Percentiles rank a stretch among this genome's conserved stretches.
Conservation (phyloP, 1,139 yeast species). For the Lodderomyces orthopsilosis region DNA sequence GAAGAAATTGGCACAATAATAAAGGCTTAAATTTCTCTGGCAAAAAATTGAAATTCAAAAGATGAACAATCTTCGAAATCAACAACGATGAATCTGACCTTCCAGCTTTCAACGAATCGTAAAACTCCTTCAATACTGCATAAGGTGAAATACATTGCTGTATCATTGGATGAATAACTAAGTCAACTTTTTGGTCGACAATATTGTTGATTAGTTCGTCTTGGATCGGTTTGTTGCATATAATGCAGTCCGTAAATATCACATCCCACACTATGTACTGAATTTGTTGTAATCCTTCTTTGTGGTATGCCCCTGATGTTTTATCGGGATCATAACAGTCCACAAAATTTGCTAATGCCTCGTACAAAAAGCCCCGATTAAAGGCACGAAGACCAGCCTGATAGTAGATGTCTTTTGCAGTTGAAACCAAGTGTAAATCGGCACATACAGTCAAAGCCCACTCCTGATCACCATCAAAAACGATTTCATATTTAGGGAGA, state of each 20-base stretch:
- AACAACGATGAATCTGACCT: constrained; percentile 15
- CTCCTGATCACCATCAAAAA: constrained; percentile 72
- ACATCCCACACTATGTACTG: constrained; percentile 45
- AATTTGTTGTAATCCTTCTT: constrained; percentile 35
- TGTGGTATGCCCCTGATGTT: constrained; percentile 17
- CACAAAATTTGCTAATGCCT: constrained; percentile 67
- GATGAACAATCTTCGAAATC: constrained; percentile 40
- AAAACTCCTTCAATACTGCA: constrained; percentile 59
- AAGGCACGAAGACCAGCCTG: constrained; percentile 39
- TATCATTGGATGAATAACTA: constrained; percentile 52
- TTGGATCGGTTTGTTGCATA: constrained; percentile 51
- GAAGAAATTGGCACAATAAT: constrained; percentile 48
- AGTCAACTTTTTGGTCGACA: constrained; percentile 39
- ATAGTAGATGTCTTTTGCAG: constrained; percentile 52
- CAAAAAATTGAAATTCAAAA: constrained; percentile 62
- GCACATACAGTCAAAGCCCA: constrained; percentile 68
- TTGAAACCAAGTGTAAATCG: constrained; percentile 42
- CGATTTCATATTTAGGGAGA: constrained; percentile 57
- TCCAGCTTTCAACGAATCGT: constrained; percentile 25
- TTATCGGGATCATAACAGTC: constrained; percentile 53
- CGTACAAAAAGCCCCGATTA: constrained; percentile 46
- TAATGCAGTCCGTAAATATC: constrained; percentile 58
- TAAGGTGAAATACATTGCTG: constrained; percentile 72
- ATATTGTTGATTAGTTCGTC: constrained; percentile 56
- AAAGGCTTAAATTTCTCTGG: constrained; percentile 58